These are phyloP conservation scores for Leccinum longicurvipes DNA, from an alignment of 768 basidiomycete species.

Conservation along the genomic window DNA sequence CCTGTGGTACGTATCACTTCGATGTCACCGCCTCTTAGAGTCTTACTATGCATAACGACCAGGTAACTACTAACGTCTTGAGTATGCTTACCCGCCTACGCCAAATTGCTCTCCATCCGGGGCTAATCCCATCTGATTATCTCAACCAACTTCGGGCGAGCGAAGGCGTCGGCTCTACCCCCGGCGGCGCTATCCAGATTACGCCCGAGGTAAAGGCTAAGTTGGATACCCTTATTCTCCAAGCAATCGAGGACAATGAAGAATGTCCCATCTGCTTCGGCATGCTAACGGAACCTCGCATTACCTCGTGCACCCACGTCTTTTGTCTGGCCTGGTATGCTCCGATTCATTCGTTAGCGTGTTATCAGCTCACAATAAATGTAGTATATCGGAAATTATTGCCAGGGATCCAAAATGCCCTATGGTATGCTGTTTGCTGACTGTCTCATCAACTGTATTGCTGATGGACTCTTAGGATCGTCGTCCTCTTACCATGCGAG, in stretches of 20 bases:
- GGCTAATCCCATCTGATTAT: slow-evolving; percentile 68
- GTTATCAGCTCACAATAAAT: slow-evolving; percentile 1
- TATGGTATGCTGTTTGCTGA: slow-evolving; percentile 49
- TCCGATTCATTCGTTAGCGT: background rate
- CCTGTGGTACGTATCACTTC: slow-evolving; percentile 35
- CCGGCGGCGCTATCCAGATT: slow-evolving; percentile 34
- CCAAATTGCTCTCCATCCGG: slow-evolving; percentile 78
- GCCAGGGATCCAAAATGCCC: slow-evolving; percentile 74
- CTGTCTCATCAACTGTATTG: background rate
- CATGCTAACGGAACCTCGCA: slow-evolving; percentile 59
- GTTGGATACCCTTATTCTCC: slow-evolving; percentile 56
- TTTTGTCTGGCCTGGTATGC: slow-evolving; percentile 71
- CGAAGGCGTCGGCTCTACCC: slow-evolving; percentile 26
- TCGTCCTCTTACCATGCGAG: slow-evolving; percentile 48
- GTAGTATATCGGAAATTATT: slow-evolving; percentile 68
- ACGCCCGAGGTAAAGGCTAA: slow-evolving; percentile 52
- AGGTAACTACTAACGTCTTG: slow-evolving; percentile 69
- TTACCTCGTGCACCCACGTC: slow-evolving; percentile 68
- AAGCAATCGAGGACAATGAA: slow-evolving; percentile 75
- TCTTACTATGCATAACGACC: slow-evolving; percentile 1
- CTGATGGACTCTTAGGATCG: slow-evolving; percentile 56
- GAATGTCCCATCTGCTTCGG: slow-evolving; percentile 79
- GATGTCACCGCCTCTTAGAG: background rate
- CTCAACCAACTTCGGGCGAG: slow-evolving; percentile 52
- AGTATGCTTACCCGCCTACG: slow-evolving; percentile 85